Percentiles rank a stretch among this genome's conserved stretches.
phyloP scores from a whole-genome alignment of 495 filamentous ascomycete species.

The Annulohypoxylon maeteangense region DNA sequence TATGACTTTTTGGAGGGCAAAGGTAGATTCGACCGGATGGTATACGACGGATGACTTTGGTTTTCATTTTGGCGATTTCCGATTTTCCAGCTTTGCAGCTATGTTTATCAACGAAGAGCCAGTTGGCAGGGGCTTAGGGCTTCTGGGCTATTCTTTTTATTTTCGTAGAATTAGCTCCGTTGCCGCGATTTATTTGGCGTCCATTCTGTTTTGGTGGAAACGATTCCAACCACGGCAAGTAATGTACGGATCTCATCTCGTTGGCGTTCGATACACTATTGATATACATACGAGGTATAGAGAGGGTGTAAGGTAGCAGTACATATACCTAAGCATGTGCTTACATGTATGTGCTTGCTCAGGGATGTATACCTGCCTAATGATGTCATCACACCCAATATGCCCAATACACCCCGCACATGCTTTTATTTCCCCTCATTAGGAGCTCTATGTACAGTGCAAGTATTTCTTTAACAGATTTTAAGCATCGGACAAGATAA shows the following conservation, averaged over 20 bases:
- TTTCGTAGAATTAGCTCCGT: slow-evolving; percentile 14
- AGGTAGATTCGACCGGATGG: slow-evolving; percentile 20
- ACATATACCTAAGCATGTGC: slow-evolving; percentile 7
- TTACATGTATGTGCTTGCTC: slow-evolving; percentile 11
- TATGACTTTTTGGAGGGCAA: not conserved
- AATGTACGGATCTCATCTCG: slow-evolving; percentile 7
- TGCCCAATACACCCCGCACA: slow-evolving; percentile 26
- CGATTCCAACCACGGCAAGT: not conserved
- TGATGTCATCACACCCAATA: slow-evolving; percentile 33
- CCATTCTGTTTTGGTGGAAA: slow-evolving; percentile 8
- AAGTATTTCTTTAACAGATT: slow-evolving; percentile 21
- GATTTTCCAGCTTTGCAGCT: not conserved
- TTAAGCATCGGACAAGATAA: slow-evolving; percentile 27
- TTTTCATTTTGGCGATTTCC: slow-evolving; percentile 3
- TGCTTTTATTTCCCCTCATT: slow-evolving; percentile 27
- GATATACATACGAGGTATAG: slow-evolving; percentile 6
- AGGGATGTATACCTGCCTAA: slow-evolving; percentile 21
- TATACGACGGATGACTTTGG: slow-evolving; percentile 10
- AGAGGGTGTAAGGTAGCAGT: slow-evolving; percentile 7
- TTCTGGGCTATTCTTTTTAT: not conserved
- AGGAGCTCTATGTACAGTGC: not conserved
- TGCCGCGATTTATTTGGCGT: slow-evolving; percentile 20
- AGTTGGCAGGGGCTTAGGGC: not conserved
- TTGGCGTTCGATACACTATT: slow-evolving; percentile 12
- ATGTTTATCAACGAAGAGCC: not conserved